Conservation (phyloP, 148 eudicot genomes). For the Cornus controversa region DNA sequence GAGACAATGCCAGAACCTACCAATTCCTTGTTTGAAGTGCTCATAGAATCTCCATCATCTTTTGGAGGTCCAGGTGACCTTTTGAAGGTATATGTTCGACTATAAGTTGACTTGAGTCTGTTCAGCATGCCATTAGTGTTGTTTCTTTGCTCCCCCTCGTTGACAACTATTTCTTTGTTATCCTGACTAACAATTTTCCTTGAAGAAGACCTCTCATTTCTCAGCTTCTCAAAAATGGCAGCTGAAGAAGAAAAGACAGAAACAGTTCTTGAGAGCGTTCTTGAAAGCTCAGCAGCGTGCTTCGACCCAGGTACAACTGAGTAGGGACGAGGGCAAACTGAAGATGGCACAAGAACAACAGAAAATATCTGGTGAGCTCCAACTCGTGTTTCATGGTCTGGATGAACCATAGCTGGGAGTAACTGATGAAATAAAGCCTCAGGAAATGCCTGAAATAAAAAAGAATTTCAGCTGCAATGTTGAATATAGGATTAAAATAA, state of each 20-base stretch:
- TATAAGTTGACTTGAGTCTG: slow-evolving; percentile 76
- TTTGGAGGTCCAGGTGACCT: slow-evolving; percentile 27
- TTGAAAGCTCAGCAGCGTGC: slow-evolving; percentile 46
- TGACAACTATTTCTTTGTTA: slow-evolving; percentile 17
- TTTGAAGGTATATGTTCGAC: slow-evolving; percentile 52
- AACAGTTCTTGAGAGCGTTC: slow-evolving; percentile 91
- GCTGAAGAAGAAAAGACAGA: slow-evolving; percentile 98
- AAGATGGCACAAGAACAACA: slow-evolving; percentile 94
- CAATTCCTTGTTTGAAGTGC: slow-evolving; percentile 47
- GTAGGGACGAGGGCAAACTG: slow-evolving; percentile 64
- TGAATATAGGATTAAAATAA: background rate
- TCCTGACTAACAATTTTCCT: slow-evolving; percentile 40
- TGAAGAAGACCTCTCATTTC: slow-evolving; percentile 46
- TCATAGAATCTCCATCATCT: slow-evolving; percentile 35
- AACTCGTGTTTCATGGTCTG: slow-evolving; percentile 86
- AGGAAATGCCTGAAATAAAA: slow-evolving; percentile 73
- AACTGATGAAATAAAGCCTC: slow-evolving; percentile 92
- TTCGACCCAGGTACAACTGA: slow-evolving; percentile 22
- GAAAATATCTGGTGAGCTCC: slow-evolving; percentile 90
- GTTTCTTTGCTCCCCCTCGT: slow-evolving; percentile 25
- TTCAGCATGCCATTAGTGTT: slow-evolving; percentile 52
- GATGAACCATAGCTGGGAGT: slow-evolving; percentile 93
- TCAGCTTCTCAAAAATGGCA: slow-evolving; percentile 85
- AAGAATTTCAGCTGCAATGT: slow-evolving; percentile 9
- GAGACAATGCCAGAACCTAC: slow-evolving; percentile 34